phyloP scores from a whole-genome alignment of 208 protist species.

The Leishmania martiniquensis region DNA sequence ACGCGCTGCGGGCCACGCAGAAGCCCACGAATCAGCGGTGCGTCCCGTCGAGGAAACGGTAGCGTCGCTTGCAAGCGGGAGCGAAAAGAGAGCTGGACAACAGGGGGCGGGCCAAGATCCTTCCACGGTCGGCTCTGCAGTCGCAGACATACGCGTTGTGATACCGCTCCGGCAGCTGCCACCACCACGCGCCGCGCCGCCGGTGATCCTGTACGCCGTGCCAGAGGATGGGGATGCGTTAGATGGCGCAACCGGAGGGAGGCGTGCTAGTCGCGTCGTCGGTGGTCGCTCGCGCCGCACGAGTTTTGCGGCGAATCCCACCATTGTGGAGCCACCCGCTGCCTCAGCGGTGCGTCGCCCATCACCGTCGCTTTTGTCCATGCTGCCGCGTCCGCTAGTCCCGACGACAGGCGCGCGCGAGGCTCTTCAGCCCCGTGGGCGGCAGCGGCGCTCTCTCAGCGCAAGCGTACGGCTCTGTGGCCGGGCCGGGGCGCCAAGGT shows the following conservation, averaged over 20 bases:
- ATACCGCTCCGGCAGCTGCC: conserved; percentile 23
- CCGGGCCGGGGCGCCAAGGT: not conserved
- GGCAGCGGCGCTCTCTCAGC: not conserved
- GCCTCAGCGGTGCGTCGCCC: not conserved
- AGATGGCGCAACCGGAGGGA: not conserved
- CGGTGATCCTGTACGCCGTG: conserved; percentile 26
- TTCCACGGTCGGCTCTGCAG: not conserved
- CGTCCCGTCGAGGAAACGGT: not conserved
- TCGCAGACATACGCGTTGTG: conserved; percentile 2
- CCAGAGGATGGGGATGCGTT: not conserved
- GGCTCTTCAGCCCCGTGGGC: not conserved
- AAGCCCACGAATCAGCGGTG: not conserved
- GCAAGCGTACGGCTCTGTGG: not conserved
- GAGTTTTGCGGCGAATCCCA: conserved; percentile 26
- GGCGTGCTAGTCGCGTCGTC: not conserved
- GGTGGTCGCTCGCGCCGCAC: conserved; percentile 21
- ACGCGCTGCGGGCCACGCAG: conserved; percentile 8
- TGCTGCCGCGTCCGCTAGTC: too few relatives aligned
- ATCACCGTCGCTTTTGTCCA: too few relatives aligned
- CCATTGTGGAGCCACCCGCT: conserved; percentile 7
- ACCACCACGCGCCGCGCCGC: conserved; percentile 10
- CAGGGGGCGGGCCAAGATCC: not conserved
- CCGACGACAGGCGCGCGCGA: not conserved
- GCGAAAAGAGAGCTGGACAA: conserved; percentile 15
- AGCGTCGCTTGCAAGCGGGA: not conserved